These are phyloP conservation scores for Mucor racemosus DNA, from an alignment of 371 early-diverging fungal genomes.

Conservation along the genomic window DNA sequence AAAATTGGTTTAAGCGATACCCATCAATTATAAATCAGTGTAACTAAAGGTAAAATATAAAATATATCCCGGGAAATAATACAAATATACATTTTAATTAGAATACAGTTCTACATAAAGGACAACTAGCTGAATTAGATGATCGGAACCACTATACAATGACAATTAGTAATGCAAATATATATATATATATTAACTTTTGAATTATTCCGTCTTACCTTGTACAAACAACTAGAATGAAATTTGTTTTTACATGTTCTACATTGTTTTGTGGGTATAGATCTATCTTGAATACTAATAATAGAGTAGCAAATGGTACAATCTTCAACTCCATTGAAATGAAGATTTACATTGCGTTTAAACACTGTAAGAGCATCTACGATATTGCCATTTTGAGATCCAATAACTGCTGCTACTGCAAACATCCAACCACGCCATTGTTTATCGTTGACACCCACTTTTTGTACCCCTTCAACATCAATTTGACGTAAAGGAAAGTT, in stretches of 20 bases:
- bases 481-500: constrained; percentile 85
- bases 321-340: constrained; percentile 93
- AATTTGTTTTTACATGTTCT: constrained; percentile 95
- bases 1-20: constrained; percentile 3
- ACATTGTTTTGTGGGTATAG: constrained; percentile 92
- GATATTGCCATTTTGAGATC: constrained; percentile 78
- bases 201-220: constrained; percentile 46
- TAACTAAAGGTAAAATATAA: background rate
- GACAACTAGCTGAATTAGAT: constrained; percentile 90
- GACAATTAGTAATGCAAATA: background rate
- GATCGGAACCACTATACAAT: constrained; percentile 84
- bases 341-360: constrained; percentile 82
- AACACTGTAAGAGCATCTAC: constrained; percentile 82
- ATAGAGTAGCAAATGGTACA: constrained; percentile 97
- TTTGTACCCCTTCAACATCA: constrained; percentile 77
- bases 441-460: constrained; percentile 85
- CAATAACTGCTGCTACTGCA: constrained; percentile 76
- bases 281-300: constrained; percentile 84
- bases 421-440: constrained; percentile 93
- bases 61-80: background rate
- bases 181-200: background rate
- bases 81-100: constrained; percentile 32
- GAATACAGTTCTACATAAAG: constrained; percentile 88
- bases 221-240: constrained; percentile 93
- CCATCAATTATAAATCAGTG: background rate